phyloP scores from a whole-genome alignment of 2,329 filamentous ascomycete species.

The Venturia oleaginea region DNA sequence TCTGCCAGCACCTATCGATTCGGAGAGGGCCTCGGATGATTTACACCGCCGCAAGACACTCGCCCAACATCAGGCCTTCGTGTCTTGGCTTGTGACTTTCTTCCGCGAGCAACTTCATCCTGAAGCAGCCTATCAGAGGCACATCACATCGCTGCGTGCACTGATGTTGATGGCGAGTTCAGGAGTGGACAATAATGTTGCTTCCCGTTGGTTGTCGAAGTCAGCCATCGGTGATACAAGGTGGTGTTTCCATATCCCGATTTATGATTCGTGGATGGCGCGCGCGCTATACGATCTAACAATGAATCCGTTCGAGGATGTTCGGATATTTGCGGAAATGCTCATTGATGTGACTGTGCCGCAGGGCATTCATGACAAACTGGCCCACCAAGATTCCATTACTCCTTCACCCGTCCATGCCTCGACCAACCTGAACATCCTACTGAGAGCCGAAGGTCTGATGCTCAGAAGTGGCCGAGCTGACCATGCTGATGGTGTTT shows the following conservation, averaged over 20 bases:
- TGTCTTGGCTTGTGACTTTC: slow-evolving; percentile 67
- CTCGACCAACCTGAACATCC: background rate
- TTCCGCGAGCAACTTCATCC: slow-evolving; percentile 65
- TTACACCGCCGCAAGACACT: slow-evolving; percentile 19
- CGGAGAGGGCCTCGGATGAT: background rate
- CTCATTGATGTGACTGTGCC: slow-evolving; percentile 26
- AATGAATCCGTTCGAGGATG: slow-evolving; percentile 88
- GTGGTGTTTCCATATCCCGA: slow-evolving; percentile 41
- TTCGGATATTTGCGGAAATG: slow-evolving; percentile 49
- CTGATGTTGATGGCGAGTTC: slow-evolving; percentile 58
- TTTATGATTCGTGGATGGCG: slow-evolving; percentile 38
- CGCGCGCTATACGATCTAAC: slow-evolving; percentile 67
- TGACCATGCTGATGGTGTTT: slow-evolving; percentile 87
- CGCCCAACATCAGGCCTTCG: slow-evolving; percentile 51
- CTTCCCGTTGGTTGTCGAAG: slow-evolving; percentile 32
- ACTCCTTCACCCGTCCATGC: background rate
- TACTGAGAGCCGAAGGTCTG: slow-evolving; percentile 38
- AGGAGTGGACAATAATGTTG: slow-evolving; percentile 49
- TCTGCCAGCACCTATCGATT: background rate
- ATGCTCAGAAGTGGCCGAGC: slow-evolving; percentile 69
- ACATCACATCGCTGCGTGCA: slow-evolving; percentile 70
- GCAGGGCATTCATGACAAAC: background rate
- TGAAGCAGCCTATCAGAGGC: slow-evolving; percentile 81
- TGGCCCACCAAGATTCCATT: background rate
- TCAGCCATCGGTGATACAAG: slow-evolving; percentile 38